Evolutionary conservation across 768 basidiomycete species (phyloP), one percentile per base, ranked within the genome.

Genomic region (Chlorophyllum brunneum): DNA sequence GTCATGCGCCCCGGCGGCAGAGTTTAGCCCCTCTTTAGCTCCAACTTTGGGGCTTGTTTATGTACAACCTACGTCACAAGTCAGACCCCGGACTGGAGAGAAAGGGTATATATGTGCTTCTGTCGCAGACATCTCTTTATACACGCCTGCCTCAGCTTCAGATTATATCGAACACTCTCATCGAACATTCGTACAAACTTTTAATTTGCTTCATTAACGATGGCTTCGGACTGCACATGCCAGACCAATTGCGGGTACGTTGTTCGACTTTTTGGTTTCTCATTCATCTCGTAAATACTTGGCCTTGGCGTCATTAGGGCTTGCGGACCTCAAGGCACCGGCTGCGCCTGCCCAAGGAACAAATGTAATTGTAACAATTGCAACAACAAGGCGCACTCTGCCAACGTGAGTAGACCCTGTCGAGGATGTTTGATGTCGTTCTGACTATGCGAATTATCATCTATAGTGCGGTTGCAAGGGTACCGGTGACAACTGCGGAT

Each of bases 191-290:
- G 31, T 24, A 7, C 13, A 41, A 4, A 24, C 5, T 9, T 40
- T 16, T 13, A 34, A 5, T 16, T 31, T 47, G 10, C n/a, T n/a
- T 34, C 16, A 15, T 16, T 16, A 10, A 50, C 38, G 5, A 50
- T 50, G 48, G 24, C 48, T n/a, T 18, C 27, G 7, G 48, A 49
- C 15, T 50, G 48, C 18, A 40, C 27, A 2, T 50, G 48, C 37
- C 37, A 40, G 18, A 40, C 24, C 38, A 33, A 50, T 22, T 50
- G 48, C 48, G 37, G 27, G 48, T 50, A 27, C 23, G 36, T 50
- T 11, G 58, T 54, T 6, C 36, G 52, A 4, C 18, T n/a, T n/a
- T 5, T 13, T 16, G 5, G 36, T 5, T 5, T 5, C 15, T 7
- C 5, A 11, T 51, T 59, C n/a, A n/a, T n/a, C n/a, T n/a, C n/a